Conservation (phyloP, 352 stramenopile genomes). For the Pythium folliculosum region DNA sequence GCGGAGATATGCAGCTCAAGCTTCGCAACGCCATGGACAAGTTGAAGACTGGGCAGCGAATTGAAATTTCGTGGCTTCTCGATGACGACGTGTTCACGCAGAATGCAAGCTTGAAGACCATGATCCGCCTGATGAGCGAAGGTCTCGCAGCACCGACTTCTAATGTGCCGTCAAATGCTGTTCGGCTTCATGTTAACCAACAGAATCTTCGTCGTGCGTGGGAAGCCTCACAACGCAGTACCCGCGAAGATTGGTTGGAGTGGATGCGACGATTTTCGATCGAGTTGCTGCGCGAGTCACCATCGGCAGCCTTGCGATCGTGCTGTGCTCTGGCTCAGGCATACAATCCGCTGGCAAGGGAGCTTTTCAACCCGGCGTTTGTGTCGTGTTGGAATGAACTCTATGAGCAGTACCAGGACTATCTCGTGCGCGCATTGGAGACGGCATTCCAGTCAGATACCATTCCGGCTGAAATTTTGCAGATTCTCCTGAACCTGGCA, state of each 20-base stretch:
- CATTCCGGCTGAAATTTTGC: conserved; percentile 97
- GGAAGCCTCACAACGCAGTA: conserved; percentile 83
- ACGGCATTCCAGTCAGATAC: conserved; percentile 92
- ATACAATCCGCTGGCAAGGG: conserved; percentile 96
- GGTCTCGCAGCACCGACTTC: conserved; percentile 32
- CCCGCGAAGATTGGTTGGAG: conserved; percentile 97
- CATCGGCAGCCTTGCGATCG: conserved; percentile 93
- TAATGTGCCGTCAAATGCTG: conserved; percentile 53
- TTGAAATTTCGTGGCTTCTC: conserved; percentile 51
- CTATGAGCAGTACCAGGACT: conserved; percentile 92
- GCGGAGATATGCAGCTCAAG: conserved; percentile 47
- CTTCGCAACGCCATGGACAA: conserved; percentile 56
- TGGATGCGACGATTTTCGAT: conserved; percentile 98
- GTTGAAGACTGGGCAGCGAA: conserved; percentile 46
- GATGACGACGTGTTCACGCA: conserved; percentile 49
- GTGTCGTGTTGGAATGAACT: conserved; percentile 98
- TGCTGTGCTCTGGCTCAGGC: conserved; percentile 96
- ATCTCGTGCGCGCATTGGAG: conserved; percentile 95
- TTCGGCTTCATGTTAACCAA: conserved; percentile 91
- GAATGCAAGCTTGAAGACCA: conserved; percentile 25
- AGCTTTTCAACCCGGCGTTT: conserved; percentile 99
- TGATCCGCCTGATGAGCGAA: conserved; percentile 21
- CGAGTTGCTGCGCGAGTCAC: conserved; percentile 97
- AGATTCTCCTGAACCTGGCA: conserved; percentile 97
- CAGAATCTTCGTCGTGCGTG: conserved; percentile 84